phyloP scores from a whole-genome alignment of 331 rosid genomes.

The Telfairia occidentalis region DNA sequence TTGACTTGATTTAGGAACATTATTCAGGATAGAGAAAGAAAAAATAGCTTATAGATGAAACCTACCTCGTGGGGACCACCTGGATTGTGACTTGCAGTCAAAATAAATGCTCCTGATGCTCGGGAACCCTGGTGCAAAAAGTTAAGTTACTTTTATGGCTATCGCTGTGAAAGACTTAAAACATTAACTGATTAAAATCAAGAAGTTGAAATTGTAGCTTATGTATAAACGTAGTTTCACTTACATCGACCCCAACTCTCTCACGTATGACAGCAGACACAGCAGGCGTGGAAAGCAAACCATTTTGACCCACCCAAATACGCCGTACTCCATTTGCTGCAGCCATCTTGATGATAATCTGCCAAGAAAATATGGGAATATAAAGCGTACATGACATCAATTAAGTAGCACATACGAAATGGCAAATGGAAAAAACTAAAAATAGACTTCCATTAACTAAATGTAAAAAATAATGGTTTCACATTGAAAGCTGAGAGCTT shows the following conservation, averaged over 20 bases:
- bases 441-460: neutral
- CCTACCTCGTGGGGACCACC: constrained; percentile 90
- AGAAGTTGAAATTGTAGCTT: neutral
- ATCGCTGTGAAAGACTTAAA: neutral
- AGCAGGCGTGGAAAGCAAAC: constrained; percentile 97
- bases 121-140: constrained; percentile 56
- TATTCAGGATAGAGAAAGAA: neutral
- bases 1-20: neutral
- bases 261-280: constrained; percentile 94
- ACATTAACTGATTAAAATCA: neutral
- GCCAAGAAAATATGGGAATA: constrained; percentile 18
- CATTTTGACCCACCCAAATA: constrained; percentile 91
- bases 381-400: neutral
- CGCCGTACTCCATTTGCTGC: constrained; percentile 94
- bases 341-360: constrained; percentile 84
- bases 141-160: constrained; percentile 7
- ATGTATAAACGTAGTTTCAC: constrained; percentile 16
- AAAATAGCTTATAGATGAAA: neutral
- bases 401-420: neutral
- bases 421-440: neutral
- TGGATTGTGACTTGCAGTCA: constrained; percentile 99
- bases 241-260: constrained; percentile 79
- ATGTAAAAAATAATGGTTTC: neutral
- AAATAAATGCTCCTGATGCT: constrained; percentile 90
- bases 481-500: neutral